Base-by-base conservation (phyloP, 2,329 filamentous ascomycete species). In the Epichloe sylvatica region DNA sequence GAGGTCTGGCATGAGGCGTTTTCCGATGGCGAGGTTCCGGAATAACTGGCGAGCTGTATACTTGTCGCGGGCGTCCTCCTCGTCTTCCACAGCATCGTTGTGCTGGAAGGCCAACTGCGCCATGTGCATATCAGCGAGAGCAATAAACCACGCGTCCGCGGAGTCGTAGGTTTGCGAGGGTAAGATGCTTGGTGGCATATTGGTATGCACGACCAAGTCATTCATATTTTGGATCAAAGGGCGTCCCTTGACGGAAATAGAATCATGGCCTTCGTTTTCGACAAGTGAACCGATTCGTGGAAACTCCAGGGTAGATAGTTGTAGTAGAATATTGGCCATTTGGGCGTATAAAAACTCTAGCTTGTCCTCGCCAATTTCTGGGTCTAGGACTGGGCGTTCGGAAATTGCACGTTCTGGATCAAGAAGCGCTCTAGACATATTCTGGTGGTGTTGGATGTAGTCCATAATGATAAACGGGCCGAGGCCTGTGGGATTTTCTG, bases 391-490 rank as follows among this genome's bases (percentile, higher is more conserved):
- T 30, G 8, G 25, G 25, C 25, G 25, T 30, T 30, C 25, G 9
- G 25, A 30, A 9, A 30, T 3, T 9, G 25, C 8, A 30, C 25
- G 25, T 30, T 30, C 25, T 30, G 62, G 62, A 36, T 59, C 59
- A 33, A 58, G 58, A 12, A 69, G 57, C 36, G 51, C 57, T 12
- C 54, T 44, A 15, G 58, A 62, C 56, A 67, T 58, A 12, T 50
- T 62, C 45, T 35, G 45, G 5, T 62, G 30, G 44, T 64, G 58
- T 3, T 64, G 55, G 40, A 65, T 56, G 39, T 66, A 65, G 2
- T 68, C 59, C 60, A 68, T 67, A 30, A 69, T 64, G 23, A 67
- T 65, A 40, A 67, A 67, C 0, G 64, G 64, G 0, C 66, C 64
- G 9, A 67, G 50, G 0, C 62, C 61, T 13, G 53, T 56, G 0